These are phyloP conservation scores for Hemerocallis citrina DNA, from an alignment of 106 monocot species.

Conservation along the genomic window DNA sequence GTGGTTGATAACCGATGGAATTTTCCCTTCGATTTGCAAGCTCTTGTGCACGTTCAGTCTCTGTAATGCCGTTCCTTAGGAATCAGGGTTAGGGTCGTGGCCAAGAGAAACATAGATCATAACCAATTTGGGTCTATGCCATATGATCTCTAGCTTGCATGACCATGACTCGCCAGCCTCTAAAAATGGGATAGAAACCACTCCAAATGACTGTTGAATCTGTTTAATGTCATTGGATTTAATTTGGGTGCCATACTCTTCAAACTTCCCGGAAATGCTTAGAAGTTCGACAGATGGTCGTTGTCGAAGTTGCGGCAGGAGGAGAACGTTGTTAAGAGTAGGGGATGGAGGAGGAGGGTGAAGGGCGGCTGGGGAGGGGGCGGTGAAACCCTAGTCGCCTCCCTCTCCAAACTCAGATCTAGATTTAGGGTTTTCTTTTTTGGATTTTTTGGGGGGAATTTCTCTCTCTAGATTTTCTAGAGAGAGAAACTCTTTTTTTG, in stretches of 20 bases:
- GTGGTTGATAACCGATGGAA: constrained; percentile 52
- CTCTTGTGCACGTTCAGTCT: constrained; percentile 87
- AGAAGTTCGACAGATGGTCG: constrained; percentile 79
- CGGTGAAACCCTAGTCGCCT: no score
- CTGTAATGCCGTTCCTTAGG: constrained; percentile 14
- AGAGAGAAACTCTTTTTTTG: no score
- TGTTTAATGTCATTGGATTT: constrained; percentile 53
- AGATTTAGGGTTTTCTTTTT: no score
- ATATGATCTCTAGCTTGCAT: constrained; percentile 71
- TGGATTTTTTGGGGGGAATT: no score
- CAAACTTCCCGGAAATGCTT: constrained; percentile 40
- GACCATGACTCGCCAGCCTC: constrained; percentile 62
- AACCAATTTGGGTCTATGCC: constrained; percentile 77
- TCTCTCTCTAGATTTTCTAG: no score
- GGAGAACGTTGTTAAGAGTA: no score
- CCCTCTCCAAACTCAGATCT: no score
- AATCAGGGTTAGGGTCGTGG: constrained; percentile 38
- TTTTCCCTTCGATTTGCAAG: constrained; percentile 93
- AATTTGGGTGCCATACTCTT: constrained; percentile 33
- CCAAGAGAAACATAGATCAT: constrained; percentile 96
- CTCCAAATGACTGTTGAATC: constrained; percentile 86
- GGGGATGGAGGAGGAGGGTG: no score
- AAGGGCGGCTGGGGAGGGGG: no score
- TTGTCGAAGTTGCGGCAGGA: no score
- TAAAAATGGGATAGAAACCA: constrained; percentile 69